phyloP scores from a whole-genome alignment of 2,329 filamentous ascomycete species.

The Colletotrichum noveboracense region DNA sequence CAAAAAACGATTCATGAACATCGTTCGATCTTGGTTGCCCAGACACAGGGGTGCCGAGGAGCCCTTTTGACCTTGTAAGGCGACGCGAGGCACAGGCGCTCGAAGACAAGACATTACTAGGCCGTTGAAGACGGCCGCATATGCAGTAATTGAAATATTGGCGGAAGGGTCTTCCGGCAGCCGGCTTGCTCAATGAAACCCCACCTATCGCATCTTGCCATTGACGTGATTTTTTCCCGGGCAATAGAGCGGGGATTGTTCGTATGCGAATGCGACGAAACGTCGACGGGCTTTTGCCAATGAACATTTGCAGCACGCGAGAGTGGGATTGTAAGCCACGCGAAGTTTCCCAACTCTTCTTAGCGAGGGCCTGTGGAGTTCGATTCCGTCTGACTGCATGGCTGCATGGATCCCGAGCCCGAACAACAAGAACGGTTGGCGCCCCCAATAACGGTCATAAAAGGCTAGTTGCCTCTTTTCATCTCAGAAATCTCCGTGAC shows the following conservation, averaged over 20 bases:
- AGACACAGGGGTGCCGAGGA: neutral
- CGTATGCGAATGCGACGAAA: neutral
- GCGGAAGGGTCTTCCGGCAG: neutral
- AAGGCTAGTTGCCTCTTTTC: neutral
- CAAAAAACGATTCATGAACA: neutral
- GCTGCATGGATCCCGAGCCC: neutral
- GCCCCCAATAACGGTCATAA: neutral
- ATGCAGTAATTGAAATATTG: neutral
- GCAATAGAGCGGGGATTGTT: neutral
- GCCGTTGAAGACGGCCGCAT: neutral
- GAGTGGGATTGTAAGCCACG: neutral
- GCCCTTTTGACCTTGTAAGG: neutral
- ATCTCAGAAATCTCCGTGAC: neutral
- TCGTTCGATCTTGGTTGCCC: neutral
- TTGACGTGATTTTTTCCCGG: neutral
- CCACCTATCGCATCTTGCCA: neutral
- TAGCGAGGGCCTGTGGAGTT: neutral
- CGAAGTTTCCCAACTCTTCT: neutral
- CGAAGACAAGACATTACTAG: neutral
- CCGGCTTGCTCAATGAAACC: neutral
- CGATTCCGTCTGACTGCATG: neutral
- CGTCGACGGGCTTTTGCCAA: neutral
- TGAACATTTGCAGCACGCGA: neutral
- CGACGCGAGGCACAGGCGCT: neutral
- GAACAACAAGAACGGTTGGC: neutral